Base-by-base conservation (phyloP, 1,284 basidiomycete species). In the Naganishia liquefaciens region DNA sequence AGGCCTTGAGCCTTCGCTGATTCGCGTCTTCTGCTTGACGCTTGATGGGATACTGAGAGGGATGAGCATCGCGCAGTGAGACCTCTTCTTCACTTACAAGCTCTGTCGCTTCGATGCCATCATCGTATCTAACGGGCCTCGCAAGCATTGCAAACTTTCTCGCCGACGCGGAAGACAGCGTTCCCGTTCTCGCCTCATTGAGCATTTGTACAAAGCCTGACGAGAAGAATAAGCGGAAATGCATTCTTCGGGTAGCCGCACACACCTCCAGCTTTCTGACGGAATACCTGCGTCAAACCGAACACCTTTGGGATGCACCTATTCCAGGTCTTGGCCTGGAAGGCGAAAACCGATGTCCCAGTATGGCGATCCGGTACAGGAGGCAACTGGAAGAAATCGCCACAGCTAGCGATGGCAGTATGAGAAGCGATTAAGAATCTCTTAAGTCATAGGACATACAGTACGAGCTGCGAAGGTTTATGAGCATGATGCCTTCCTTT, bases 361-460 rank as follows among this genome's bases (percentile, higher is more conserved):
- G 68, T 63, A 4, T 76, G 72, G 2, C 74, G 73, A 65, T 81
- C 81, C 17, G 82, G 80, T 7, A 96, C 91, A 0, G 93, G 93
- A 3, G 93, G 93, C 17, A 96, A 81, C 75, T 96, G 93, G 61
- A 91, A 95, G 78, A 96, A 96, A 75, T 96, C 93, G n/a, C 93
- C 93, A 54, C 60, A 62, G 30, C 60, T 62, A 1, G 91, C 93
- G 15, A 94, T 83, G 66, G 7, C 19, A 42, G 23, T 3, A 25
- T 44, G 17, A 5, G 21, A 37, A 37, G n/a, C n/a, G n/a, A n/a
- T n/a, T n/a, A n/a, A n/a, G n/a, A n/a, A n/a, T n/a, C n/a, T n/a
- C n/a, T n/a, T n/a, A 17, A 15, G 10, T 28, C 39, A 42, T 9
- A 46, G 10, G 21, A 21, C 39, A 15, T 33, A 64, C 54, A 58